Evolutionary conservation across 1,284 basidiomycete species (phyloP).

Genomic region (Ceratobasidium sp.): DNA sequence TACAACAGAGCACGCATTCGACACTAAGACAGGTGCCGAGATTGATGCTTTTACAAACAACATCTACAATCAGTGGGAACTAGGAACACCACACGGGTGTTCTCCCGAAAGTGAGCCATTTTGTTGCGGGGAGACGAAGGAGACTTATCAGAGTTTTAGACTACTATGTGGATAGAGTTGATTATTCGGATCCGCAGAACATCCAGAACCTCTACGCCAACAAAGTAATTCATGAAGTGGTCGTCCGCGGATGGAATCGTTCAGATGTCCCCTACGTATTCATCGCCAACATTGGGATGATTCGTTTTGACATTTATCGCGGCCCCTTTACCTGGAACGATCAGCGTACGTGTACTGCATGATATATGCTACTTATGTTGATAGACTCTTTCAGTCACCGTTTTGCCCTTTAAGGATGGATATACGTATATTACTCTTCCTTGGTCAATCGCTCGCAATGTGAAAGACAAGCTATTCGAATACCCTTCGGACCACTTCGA

Average conservation of each 20-base stretch:
- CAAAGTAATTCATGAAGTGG: conserved; percentile 26
- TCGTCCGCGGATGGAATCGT: conserved; percentile 13
- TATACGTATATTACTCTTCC: conserved; percentile 23
- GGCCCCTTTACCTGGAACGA: conserved; percentile 35
- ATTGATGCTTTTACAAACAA: conserved; percentile 23
- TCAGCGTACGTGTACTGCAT: conserved; percentile 18
- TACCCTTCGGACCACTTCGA: conserved; percentile 29
- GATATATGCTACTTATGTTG: not conserved
- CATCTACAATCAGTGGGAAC: conserved; percentile 2
- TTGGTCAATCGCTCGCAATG: conserved; percentile 32
- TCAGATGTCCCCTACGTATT: conserved; percentile 2
- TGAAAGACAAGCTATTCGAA: conserved; percentile 11
- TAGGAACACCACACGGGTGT: conserved; percentile 19
- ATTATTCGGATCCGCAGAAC: conserved; percentile 20
- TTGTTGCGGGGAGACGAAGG: not conserved
- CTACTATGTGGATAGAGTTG: conserved; percentile 12
- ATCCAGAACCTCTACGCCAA: conserved; percentile 19
- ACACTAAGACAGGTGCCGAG: not conserved
- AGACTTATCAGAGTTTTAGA: not conserved
- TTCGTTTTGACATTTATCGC: conserved; percentile 33
- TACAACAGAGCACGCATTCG: conserved; percentile 27
- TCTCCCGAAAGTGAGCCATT: conserved; percentile 1
- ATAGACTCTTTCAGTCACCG: not conserved
- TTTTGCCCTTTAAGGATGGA: conserved; percentile 26
- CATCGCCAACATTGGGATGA: conserved; percentile 27